Conservation (phyloP, 176 grass and related monocot genomes). For the Musa itinerans region DNA sequence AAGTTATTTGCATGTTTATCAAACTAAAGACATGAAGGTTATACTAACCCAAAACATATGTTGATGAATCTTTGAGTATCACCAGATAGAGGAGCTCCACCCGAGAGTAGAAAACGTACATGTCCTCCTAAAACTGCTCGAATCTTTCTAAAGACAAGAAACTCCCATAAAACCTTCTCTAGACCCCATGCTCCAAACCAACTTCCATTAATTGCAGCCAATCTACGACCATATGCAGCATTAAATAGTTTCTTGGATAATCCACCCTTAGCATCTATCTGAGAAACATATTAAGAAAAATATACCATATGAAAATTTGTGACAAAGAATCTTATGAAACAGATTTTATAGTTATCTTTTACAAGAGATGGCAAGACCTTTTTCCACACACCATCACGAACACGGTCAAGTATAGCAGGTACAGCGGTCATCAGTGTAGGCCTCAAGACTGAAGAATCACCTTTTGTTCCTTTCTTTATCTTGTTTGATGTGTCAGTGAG, state of each 20-base stretch:
- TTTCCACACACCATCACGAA: slow-evolving; percentile 84
- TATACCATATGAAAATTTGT: not conserved
- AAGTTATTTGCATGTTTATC: not conserved
- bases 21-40: not conserved
- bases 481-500: slow-evolving; percentile 95
- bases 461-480: slow-evolving; percentile 77
- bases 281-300: slow-evolving; percentile 3
- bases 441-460: slow-evolving; percentile 66
- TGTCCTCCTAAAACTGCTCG: slow-evolving; percentile 67
- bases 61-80: slow-evolving; percentile 96
- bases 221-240: slow-evolving; percentile 59
- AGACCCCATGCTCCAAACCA: slow-evolving; percentile 93
- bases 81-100: slow-evolving; percentile 74
- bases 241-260: slow-evolving; percentile 76
- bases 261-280: slow-evolving; percentile 88
- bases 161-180: slow-evolving; percentile 84
- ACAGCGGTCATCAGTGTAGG: slow-evolving; percentile 86
- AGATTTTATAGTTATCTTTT: not conserved
- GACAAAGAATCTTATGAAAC: not conserved
- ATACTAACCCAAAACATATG: slow-evolving; percentile 89
- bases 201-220: slow-evolving; percentile 86
- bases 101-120: slow-evolving; percentile 75
- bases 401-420: slow-evolving; percentile 93
- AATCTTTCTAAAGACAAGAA: slow-evolving; percentile 74
- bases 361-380: slow-evolving; percentile 30